Base-by-base conservation (phyloP, 257 asterid species). In the Rubia yunnanensis region DNA sequence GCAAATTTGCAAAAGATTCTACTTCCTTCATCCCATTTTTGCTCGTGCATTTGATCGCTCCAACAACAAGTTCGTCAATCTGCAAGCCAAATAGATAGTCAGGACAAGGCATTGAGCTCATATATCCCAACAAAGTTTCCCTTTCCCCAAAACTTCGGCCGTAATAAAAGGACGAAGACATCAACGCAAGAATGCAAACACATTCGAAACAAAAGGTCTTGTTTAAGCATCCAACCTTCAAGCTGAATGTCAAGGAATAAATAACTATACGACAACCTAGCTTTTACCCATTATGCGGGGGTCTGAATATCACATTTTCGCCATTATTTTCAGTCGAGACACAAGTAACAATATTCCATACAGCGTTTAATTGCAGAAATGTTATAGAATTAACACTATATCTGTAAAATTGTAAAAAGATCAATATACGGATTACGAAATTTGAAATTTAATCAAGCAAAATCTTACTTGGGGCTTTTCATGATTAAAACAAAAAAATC, bases 61-160 rank as follows among this genome's bases (percentile, higher is more conserved):
- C 88, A 54, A 74, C 88, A 35, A 94, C 89, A 69, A 94, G 84
- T 74, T 83, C 99, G 75, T 90, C 98, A 34, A 94, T 82, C 99
- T 94, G 96, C 75, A 77, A 76, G 20, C 39, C 68, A 72, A 56
- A 35, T 35, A 71, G 64, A 31, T 17, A 5, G 10, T 65, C 30
- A 31, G 23, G 24, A 17, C 14, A 36, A 10, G 56, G 36, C 32
- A 38, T 32, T 44, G 77, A 66, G 55, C 46, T 55, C 52, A 17
- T 44, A 63, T 54, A 34, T 61, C 62, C 64, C 20, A 60, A 68
- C 31, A 31, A 22, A 20, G 9, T 55, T 56, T 5, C 62, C 44
- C 53, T 14, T 64, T 56, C 4, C 62, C 55, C 56, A 48, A 5
- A 41, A 69, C 36, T 31, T 38, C 54, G 4, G 34, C 30, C 20